phyloP scores from a whole-genome alignment of 179 eudicot genomes.

The Carnegiea gigantea region DNA sequence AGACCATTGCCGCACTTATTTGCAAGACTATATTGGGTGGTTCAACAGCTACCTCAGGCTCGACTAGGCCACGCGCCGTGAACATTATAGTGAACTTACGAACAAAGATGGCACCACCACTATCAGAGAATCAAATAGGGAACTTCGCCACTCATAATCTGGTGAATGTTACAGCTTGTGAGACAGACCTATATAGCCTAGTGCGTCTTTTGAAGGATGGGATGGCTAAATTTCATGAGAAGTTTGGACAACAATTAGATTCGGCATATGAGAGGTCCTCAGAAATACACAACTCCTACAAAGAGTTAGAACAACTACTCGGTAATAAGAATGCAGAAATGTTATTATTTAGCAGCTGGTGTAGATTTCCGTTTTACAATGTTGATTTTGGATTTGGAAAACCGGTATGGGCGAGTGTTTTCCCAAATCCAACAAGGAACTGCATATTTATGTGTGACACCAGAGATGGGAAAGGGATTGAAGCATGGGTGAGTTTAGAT shows the following conservation, averaged over 20 bases:
- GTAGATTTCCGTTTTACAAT: conserved; percentile 27
- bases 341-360: conserved; percentile 23
- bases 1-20: not conserved
- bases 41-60: not conserved
- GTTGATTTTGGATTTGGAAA: conserved; percentile 29
- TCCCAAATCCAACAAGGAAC: conserved; percentile 24
- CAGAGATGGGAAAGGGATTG: conserved; percentile 19
- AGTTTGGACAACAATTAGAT: not conserved
- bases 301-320: conserved; percentile 2
- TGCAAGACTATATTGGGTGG: conserved; percentile 11
- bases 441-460: conserved; percentile 22
- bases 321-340: not conserved
- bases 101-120: conserved; percentile 1
- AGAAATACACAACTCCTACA: conserved; percentile 4
- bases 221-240: conserved; percentile 13
- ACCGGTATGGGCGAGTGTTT: conserved; percentile 20
- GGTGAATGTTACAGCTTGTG: not conserved
- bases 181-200: not conserved
- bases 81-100: conserved; percentile 20
- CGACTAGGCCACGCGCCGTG: not conserved
- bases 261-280: conserved; percentile 7
- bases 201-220: conserved; percentile 16
- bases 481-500: conserved; percentile 31
- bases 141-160: conserved; percentile 24
- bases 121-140: conserved; percentile 3